These are phyloP conservation scores for Cryptococcus neoformans DNA, from an alignment of 1,284 basidiomycete genomes.

Conservation along the genomic window DNA sequence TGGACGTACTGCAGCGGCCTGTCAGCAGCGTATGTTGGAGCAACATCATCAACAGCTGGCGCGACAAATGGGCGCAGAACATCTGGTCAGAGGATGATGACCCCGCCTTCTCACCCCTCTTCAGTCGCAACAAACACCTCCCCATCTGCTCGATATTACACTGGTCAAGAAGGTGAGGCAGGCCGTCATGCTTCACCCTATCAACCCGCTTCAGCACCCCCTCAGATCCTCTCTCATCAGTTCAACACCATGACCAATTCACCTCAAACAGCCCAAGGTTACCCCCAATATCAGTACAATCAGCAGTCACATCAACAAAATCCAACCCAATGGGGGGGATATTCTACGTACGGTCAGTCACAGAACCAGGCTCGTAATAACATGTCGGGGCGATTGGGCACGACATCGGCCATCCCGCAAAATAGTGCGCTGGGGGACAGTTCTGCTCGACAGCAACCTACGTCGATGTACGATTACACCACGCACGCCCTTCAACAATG, in stretches of 20 bases:
- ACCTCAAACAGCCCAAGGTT: conserved; percentile 27
- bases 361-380: too few species aligned
- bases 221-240: conserved; percentile 22
- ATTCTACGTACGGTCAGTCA: too few species aligned
- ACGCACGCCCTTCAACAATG: background rate
- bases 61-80: conserved; percentile 27
- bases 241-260: conserved; percentile 7
- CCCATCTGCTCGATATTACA: conserved; percentile 25
- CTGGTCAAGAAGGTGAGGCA: background rate
- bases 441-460: background rate
- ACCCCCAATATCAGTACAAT: conserved; percentile 20
- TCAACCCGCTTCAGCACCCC: conserved; percentile 30
- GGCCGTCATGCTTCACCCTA: conserved; percentile 16
- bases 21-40: conserved; percentile 11
- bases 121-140: conserved; percentile 20
- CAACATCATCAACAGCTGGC: conserved; percentile 21
- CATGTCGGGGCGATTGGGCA: conserved; percentile 2
- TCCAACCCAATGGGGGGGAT: too few species aligned
- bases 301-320: conserved; percentile 1
- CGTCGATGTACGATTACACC: background rate
- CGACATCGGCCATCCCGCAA: background rate
- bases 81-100: conserved; percentile 19
- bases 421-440: background rate
- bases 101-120: conserved; percentile 19
- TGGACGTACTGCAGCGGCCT: background rate